A percentile compares a stretch with the other conserved stretches of the same genome.
Conservation (phyloP, 2,329 filamentous ascomycete species). For the Apiospora koreana region DNA sequence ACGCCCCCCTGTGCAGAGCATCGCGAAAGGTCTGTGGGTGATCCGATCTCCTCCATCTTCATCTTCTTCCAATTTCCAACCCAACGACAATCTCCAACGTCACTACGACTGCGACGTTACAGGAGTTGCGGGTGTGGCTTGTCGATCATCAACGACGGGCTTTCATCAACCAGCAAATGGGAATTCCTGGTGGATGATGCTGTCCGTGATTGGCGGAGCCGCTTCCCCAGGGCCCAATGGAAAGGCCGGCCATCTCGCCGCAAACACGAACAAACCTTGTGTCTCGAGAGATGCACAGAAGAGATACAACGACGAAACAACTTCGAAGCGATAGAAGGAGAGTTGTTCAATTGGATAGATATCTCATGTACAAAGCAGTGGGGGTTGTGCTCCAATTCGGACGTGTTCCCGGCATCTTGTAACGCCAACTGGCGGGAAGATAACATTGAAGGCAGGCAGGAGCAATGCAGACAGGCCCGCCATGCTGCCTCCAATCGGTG, state of each 20-base stretch:
- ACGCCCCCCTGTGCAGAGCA: background rate
- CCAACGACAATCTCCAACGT: background rate
- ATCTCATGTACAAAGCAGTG: background rate
- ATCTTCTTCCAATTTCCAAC: background rate
- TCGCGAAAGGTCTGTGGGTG: conserved; percentile 3
- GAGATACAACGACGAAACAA: background rate
- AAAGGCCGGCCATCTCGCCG: background rate
- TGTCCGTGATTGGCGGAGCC: background rate
- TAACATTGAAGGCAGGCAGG: background rate
- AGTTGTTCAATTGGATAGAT: background rate
- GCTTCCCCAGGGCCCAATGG: background rate
- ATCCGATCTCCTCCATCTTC: background rate
- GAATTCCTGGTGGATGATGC: background rate
- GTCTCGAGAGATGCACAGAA: background rate
- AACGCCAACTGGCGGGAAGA: background rate
- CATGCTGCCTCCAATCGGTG: background rate
- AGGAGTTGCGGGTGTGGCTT: conserved; percentile 5
- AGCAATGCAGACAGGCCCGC: background rate
- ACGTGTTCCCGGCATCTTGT: background rate
- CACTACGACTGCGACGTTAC: background rate
- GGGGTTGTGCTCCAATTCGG: background rate
- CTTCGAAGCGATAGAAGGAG: background rate
- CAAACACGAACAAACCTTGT: background rate
- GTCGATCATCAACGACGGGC: background rate
- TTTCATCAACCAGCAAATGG: background rate